These are phyloP conservation scores for Amanita fuliginea DNA, from an alignment of 768 basidiomycete species.

Conservation along the genomic window DNA sequence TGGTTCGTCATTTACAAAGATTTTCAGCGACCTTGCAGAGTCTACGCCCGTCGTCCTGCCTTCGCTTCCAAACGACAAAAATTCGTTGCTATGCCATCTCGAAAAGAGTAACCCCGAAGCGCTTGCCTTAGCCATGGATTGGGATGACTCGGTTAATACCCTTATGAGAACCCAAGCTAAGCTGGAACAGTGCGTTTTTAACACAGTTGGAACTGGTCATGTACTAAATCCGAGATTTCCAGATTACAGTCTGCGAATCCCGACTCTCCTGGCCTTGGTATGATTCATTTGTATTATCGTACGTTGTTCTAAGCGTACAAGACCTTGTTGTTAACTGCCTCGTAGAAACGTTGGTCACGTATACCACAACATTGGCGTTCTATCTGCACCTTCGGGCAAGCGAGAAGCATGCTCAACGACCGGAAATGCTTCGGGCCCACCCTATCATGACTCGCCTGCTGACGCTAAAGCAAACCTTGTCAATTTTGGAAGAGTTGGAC, in stretches of 20 bases:
- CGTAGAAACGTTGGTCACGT: slow-evolving; percentile 74
- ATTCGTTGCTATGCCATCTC: slow-evolving; percentile 49
- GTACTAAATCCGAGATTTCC: slow-evolving; percentile 2
- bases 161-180: slow-evolving; percentile 42
- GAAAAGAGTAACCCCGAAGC: slow-evolving; percentile 72
- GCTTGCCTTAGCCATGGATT: slow-evolving; percentile 73
- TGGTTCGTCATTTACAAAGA: background rate
- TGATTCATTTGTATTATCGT: slow-evolving; percentile 87
- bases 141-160: slow-evolving; percentile 56
- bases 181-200: slow-evolving; percentile 37
- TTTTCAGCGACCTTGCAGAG: slow-evolving; percentile 27
- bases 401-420: slow-evolving; percentile 49
- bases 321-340: background rate
- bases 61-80: slow-evolving; percentile 43
- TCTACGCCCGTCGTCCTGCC: slow-evolving; percentile 22
- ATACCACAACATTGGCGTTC: slow-evolving; percentile 84
- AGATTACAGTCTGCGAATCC: slow-evolving; percentile 40
- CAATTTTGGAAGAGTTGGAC: slow-evolving; percentile 78
- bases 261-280: slow-evolving; percentile 49
- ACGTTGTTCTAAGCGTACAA: slow-evolving; percentile 19
- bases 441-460: slow-evolving; percentile 71
- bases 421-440: slow-evolving; percentile 51
- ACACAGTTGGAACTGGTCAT: background rate
- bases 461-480: slow-evolving; percentile 71
- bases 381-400: slow-evolving; percentile 80